These are phyloP conservation scores for Dactylorhiza incarnata DNA, from an alignment of 106 monocot species.

Conservation along the genomic window DNA sequence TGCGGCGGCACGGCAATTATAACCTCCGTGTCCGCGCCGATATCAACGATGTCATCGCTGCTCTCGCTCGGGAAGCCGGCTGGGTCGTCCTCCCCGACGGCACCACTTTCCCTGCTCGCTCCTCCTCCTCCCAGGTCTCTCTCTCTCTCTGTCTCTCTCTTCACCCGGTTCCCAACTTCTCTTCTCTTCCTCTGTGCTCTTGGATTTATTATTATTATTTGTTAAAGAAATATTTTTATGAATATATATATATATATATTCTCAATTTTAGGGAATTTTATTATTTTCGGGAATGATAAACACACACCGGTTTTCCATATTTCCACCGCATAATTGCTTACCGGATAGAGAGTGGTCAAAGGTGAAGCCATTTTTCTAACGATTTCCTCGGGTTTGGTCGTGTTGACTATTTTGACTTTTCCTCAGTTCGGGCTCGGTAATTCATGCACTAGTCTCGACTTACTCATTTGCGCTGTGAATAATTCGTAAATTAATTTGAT, in stretches of 20 bases:
- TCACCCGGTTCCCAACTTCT: background rate
- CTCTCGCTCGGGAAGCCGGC: constrained; percentile 85
- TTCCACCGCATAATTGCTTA: background rate
- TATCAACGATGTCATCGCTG: constrained; percentile 93
- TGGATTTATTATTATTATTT: background rate
- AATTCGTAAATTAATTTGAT: too few relatives aligned
- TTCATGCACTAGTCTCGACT: too few relatives aligned
- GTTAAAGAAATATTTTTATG: background rate
- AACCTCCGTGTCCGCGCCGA: constrained; percentile 83
- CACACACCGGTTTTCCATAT: background rate
- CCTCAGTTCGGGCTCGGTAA: too few relatives aligned
- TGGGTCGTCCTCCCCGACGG: constrained; percentile 93
- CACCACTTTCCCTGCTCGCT: constrained; percentile 63
- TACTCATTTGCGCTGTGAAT: too few relatives aligned
- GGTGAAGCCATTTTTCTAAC: background rate
- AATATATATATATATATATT: background rate
- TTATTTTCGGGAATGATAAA: background rate
- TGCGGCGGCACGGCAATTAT: constrained; percentile 88
- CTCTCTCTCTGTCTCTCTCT: constrained; percentile 4
- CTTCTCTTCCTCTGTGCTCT: background rate
- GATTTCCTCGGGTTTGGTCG: background rate
- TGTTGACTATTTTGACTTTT: too few relatives aligned
- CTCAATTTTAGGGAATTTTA: background rate
- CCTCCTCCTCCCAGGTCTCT: constrained; percentile 11
- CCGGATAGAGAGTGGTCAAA: background rate